phyloP scores from a whole-genome alignment of 225 moss, liverwort and hornwort genomes.

The Polytrichum commune region DNA sequence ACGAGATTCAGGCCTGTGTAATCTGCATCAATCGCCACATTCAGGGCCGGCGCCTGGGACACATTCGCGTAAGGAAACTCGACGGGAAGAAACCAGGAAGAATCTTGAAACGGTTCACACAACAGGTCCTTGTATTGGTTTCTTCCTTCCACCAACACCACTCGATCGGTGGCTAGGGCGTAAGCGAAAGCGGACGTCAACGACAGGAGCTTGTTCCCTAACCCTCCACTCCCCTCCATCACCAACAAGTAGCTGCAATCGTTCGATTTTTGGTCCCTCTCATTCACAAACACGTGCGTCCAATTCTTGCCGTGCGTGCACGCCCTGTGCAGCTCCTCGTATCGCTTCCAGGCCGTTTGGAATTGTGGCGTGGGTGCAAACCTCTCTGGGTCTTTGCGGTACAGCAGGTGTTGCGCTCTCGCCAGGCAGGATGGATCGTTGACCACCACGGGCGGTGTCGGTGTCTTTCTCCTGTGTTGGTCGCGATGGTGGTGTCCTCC shows the following conservation, averaged over 20 bases:
- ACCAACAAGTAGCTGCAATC: slow-evolving; percentile 35
- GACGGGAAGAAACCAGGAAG: slow-evolving; percentile 34
- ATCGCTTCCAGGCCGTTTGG: slow-evolving; percentile 24
- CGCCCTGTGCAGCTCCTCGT: slow-evolving; percentile 22
- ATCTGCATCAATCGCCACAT: slow-evolving; percentile 12
- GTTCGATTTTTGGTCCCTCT: background rate
- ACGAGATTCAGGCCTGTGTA: slow-evolving; percentile 14
- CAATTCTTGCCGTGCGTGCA: slow-evolving; percentile 28
- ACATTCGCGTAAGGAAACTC: slow-evolving; percentile 32
- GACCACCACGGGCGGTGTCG: no score
- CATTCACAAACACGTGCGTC: slow-evolving; percentile 32
- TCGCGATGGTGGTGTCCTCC: no score
- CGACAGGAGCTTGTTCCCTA: slow-evolving; percentile 35
- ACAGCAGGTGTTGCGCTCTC: slow-evolving; percentile 33
- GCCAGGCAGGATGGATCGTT: slow-evolving; percentile 16
- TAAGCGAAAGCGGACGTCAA: slow-evolving; percentile 32
- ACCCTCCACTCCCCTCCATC: slow-evolving; percentile 28
- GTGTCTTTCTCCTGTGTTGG: no score
- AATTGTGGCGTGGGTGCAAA: slow-evolving; percentile 16
- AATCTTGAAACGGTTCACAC: slow-evolving; percentile 34
- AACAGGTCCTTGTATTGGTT: slow-evolving; percentile 13
- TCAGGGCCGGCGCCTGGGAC: slow-evolving; percentile 9
- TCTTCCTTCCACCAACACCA: slow-evolving; percentile 25
- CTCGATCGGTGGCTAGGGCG: slow-evolving; percentile 35
- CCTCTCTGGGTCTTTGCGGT: slow-evolving; percentile 11